Evolutionary conservation across 805 yeast genomes (phyloP).

Genomic region (Saccharomycopsis fodiens): DNA sequence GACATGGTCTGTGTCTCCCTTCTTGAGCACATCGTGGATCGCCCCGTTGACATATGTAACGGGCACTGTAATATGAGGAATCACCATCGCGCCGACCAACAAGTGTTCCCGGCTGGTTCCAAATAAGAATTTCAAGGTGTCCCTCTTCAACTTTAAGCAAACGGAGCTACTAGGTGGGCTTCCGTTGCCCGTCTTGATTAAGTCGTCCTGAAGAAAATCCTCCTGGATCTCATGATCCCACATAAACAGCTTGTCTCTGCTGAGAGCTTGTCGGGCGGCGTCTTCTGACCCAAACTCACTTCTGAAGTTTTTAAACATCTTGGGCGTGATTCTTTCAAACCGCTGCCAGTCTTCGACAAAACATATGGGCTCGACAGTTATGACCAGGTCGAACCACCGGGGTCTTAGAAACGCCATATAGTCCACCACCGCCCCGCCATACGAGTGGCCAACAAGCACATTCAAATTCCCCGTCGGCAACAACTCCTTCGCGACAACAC

Average conservation of each 20-base stretch:
- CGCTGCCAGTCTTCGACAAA: constrained; percentile 21
- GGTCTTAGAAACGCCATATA: constrained; percentile 46
- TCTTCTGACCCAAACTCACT: not conserved
- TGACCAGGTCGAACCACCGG: constrained; percentile 40
- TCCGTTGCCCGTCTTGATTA: not conserved
- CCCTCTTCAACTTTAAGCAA: not conserved
- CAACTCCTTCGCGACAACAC: constrained; percentile 35
- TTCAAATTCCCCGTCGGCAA: constrained; percentile 26
- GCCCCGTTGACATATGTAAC: not conserved
- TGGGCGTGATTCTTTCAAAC: not conserved
- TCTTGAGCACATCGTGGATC: not conserved
- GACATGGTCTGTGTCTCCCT: not conserved
- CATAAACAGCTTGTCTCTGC: not conserved
- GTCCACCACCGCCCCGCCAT: constrained; percentile 56
- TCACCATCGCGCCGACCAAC: not conserved
- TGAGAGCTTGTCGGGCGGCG: not conserved
- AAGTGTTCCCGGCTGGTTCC: not conserved
- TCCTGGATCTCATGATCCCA: not conserved
- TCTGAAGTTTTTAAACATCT: not conserved
- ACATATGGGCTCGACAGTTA: constrained; percentile 56
- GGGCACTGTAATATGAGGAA: not conserved
- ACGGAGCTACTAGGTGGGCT: not conserved
- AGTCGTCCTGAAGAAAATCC: not conserved
- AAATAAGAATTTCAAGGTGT: not conserved
- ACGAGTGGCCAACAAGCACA: constrained; percentile 62